Percentiles rank a stretch among this genome's conserved stretches.
Conservation (phyloP, 371 early-diverging fungal species). For the Circinella minor region DNA sequence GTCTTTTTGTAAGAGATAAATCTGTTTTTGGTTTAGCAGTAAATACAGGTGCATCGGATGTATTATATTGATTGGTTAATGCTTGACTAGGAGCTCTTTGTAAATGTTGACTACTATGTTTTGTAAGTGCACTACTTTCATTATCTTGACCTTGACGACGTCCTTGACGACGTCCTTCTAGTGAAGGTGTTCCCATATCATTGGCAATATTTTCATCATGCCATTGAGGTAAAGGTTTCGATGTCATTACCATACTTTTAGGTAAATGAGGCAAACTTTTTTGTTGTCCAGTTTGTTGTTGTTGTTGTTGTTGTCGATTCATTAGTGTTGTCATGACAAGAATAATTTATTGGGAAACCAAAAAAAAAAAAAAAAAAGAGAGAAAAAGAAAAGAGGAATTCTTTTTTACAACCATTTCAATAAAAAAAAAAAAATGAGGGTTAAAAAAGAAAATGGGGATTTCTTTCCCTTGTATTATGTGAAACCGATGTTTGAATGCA, state of each 20-base stretch:
- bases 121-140: no score
- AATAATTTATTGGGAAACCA: not conserved
- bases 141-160: no score
- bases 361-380: not conserved
- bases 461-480: constrained; percentile 3
- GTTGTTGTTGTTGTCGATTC: no score
- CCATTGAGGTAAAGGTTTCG: not conserved
- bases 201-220: constrained; percentile 11
- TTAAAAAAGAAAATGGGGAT: not conserved
- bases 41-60: constrained; percentile 37
- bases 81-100: constrained; percentile 2
- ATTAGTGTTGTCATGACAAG: not conserved
- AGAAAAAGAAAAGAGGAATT: not conserved
- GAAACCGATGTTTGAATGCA: not conserved
- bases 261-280: constrained; percentile 45
- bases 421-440: no score
- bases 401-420: no score
- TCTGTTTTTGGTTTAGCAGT: constrained; percentile 28
- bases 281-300: constrained; percentile 11
- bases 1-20: constrained; percentile 14
- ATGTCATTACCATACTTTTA: constrained; percentile 32
- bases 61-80: constrained; percentile 3
- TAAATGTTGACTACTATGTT: not conserved
- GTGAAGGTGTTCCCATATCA: constrained; percentile 5
- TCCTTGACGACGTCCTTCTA: constrained; percentile 14